Evolutionary conservation across 169 alveolate genomes (phyloP), one percentile per base, ranked within the genome.

Genomic region (Eimeria acervulina): DNA sequence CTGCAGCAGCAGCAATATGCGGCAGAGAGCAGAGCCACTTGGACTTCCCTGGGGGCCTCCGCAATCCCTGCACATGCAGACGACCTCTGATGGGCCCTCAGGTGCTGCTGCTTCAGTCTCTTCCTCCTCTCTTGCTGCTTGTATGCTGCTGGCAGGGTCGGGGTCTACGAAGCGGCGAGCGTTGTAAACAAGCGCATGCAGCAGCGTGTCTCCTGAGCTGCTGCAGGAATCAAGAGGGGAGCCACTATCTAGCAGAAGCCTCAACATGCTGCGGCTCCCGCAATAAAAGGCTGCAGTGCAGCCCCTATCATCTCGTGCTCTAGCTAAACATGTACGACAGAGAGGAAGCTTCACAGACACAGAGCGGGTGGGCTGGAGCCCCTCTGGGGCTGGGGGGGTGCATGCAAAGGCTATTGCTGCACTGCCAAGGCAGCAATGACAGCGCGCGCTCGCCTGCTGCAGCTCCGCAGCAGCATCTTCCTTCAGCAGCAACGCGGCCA

Each of bases 101-200:
- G 59, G 36, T 13, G 0, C 36, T 42, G 63, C 31, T 6, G 40
- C 63, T 40, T 36, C 44, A 51, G 15, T 21, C 26, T 36, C 63
- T 36, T 85, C 42, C n/a, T 5, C 44, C 26, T 23, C 42, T 33
- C 36, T 26, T 6, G 31, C 42, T 51, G 12, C 51, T 6, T 85
- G n/a, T 10, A 59, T 8, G 78, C 59, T 36, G 23, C 72, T 42
- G n/a, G 36, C 12, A 0, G 90, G 44, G 6, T 8, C 47, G 31
- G 72, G 70, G 38, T 26, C 61, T 7, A 44, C 90, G 15, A 47
- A 47, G 80, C 93, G 93, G 61, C 76, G 80, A 6, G 74, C 74
- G 78, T 85, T 85, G 80, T 85, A 85, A n/a, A 85, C 93, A 52
- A 85, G 93, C 1, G 93, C 93, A 33, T 85, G 93, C 19, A 85